Evolutionary conservation across 2,329 filamentous ascomycete genomes (phyloP).

Genomic region (Beauveria australis): DNA sequence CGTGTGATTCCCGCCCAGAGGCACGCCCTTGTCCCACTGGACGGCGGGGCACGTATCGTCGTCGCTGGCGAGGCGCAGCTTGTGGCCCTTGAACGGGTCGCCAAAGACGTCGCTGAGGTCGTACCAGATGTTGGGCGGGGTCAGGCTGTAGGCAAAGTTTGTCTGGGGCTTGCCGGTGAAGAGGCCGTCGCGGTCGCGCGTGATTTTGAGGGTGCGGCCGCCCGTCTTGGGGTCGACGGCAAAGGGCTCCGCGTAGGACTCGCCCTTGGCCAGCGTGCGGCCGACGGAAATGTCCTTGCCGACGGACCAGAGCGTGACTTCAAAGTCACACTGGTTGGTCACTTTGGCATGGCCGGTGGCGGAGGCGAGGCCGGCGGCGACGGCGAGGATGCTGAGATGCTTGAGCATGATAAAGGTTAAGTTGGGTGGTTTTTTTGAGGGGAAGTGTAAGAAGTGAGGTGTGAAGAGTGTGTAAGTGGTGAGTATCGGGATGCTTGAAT

Average conservation of each 20-base stretch:
- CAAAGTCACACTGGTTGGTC: slow-evolving; percentile 27
- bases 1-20: slow-evolving; percentile 29
- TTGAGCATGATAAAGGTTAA: slow-evolving; percentile 2
- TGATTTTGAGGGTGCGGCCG: slow-evolving; percentile 32
- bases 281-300: slow-evolving; percentile 21
- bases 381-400: slow-evolving; percentile 14
- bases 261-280: slow-evolving; percentile 19
- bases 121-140: slow-evolving; percentile 28
- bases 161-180: slow-evolving; percentile 32
- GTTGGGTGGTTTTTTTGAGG: neutral
- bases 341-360: slow-evolving; percentile 28
- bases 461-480: neutral
- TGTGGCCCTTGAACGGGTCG: slow-evolving; percentile 27
- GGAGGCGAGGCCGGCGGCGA: slow-evolving; percentile 15
- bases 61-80: slow-evolving; percentile 23
- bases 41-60: slow-evolving; percentile 26
- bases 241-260: slow-evolving; percentile 27
- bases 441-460: neutral
- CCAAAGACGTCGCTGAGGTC: slow-evolving; percentile 33
- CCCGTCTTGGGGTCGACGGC: slow-evolving; percentile 27
- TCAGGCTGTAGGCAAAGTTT: slow-evolving; percentile 31
- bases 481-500: neutral
- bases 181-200: slow-evolving; percentile 25
- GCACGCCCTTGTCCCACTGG: slow-evolving; percentile 26
- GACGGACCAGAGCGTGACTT: slow-evolving; percentile 32